These are phyloP conservation scores for Zanthoxylum bungeanum DNA, from an alignment of 345 rosid species.

Conservation along the genomic window DNA sequence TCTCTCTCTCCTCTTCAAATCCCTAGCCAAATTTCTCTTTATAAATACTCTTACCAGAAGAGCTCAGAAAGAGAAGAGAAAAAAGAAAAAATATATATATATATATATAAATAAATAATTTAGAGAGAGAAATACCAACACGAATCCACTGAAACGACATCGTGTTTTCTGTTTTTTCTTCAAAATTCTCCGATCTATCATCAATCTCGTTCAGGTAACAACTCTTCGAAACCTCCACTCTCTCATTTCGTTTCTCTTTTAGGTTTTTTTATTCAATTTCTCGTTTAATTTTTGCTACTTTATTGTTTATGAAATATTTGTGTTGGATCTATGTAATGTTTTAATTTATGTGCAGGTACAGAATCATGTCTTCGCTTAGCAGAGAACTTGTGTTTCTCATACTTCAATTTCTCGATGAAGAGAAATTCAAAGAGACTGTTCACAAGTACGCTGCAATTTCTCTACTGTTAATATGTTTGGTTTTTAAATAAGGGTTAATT, in stretches of 20 bases:
- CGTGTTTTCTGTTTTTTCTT: conserved; percentile 18
- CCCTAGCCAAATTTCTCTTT: conserved; percentile 43
- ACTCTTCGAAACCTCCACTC: neutral
- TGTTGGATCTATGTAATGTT: conserved; percentile 34
- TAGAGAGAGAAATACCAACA: conserved; percentile 6
- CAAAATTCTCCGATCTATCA: conserved; percentile 39
- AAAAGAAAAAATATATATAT: conserved; percentile 6
- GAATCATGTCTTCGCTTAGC: conserved; percentile 72
- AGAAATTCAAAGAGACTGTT: conserved; percentile 76
- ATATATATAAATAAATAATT: no score
- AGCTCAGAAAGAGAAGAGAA: conserved; percentile 15
- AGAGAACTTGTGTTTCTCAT: conserved; percentile 84
- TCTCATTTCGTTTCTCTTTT: conserved; percentile 5
- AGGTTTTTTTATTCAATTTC: neutral
- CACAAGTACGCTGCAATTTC: conserved; percentile 44
- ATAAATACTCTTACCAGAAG: conserved; percentile 44
- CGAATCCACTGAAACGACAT: conserved; percentile 23
- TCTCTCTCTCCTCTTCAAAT: conserved; percentile 34
- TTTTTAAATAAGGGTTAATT: neutral
- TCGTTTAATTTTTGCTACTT: neutral
- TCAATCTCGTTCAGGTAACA: conserved; percentile 15
- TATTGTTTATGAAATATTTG: conserved; percentile 13
- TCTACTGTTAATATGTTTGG: neutral
- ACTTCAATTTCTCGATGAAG: conserved; percentile 89
- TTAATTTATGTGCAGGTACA: conserved; percentile 11